phyloP scores from a whole-genome alignment of 768 basidiomycete species.

The Rhodotorula kratochvilovae region DNA sequence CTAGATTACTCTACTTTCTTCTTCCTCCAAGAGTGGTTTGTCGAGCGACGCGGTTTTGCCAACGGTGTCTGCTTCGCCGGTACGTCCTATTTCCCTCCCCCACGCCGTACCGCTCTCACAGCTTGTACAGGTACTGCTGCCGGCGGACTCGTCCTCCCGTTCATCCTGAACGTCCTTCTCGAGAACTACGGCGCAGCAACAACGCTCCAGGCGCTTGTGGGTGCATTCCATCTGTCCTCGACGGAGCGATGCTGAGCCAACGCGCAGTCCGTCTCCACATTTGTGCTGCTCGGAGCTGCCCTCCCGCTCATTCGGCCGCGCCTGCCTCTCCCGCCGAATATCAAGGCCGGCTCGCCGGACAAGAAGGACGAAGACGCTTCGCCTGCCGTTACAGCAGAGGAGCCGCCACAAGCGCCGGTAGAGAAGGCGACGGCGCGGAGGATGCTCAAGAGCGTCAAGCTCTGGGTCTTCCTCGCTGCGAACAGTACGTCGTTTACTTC shows the following conservation, averaged over 20 bases:
- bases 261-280: conserved; percentile 1
- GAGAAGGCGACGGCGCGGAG: not conserved
- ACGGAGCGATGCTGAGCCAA: not conserved
- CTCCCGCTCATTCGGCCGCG: conserved; percentile 15
- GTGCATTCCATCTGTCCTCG: not conserved
- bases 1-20: conserved; percentile 18
- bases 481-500: not conserved
- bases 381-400: not conserved
- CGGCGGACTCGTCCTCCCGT: conserved; percentile 16
- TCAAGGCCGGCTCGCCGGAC: not conserved
- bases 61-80: conserved; percentile 23
- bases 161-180: not conserved
- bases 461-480: conserved; percentile 22
- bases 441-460: not conserved
- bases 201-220: conserved; percentile 8
- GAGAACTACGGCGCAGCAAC: not conserved
- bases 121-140: not conserved
- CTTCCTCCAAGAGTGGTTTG: conserved; percentile 21
- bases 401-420: not conserved
- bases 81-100: not conserved
- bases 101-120: not conserved
- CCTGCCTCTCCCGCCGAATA: conserved; percentile 1
- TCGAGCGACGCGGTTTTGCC: conserved; percentile 20
- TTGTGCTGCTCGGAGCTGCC: conserved; percentile 9
- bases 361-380: not conserved